Base-by-base conservation (phyloP, 345 rosid genomes). In the Rhizophora mangle region DNA sequence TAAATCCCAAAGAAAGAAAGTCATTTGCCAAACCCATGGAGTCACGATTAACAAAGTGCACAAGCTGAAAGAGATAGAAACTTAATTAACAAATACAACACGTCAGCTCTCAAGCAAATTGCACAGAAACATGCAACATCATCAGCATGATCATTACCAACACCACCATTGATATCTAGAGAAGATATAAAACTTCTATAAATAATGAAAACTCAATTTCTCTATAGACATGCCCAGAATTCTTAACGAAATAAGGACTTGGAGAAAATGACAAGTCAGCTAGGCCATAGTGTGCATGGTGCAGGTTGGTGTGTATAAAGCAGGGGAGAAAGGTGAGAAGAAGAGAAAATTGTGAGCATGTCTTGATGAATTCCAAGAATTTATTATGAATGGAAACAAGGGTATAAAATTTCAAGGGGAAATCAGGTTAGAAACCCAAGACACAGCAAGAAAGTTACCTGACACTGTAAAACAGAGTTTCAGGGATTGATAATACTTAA, bases 11-110 rank as follows among this genome's bases (percentile, higher is more conserved):
- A 71, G 99, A 92, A 80, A 89, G 96, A 85, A 86, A 92, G 83
- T 92, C 97, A 87, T 90, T 92, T 79, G 99, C 99, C 88, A 95
- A 80, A 83, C 97, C 90, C 81, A 90, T 85, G 66, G 97, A 88
- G 85, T 95, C 99, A 79, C 94, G 98, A 77, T 95, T 95, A 80
- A 95, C 96, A 81, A 84, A 92, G 88, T 95, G 99, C 81, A 95
- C 96, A 67, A 90, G 96, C 99, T 95, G 96, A 77, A 86, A 86
- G 77, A 68, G 72, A 68, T 64, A 72, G 36, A 53, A 84, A 81
- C 8, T 72, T 47, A 3, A 63, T 75, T 72, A 83, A 71, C 69
- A 80, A 62, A 72, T 74, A 56, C 26, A 73, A 36, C 9, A 79
- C 18, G 52, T 49, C 68, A 71, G 55, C 16, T 53, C 54, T 54